These are phyloP conservation scores for Agrocybe praecox DNA, from an alignment of 768 basidiomycete genomes.

Conservation along the genomic window DNA sequence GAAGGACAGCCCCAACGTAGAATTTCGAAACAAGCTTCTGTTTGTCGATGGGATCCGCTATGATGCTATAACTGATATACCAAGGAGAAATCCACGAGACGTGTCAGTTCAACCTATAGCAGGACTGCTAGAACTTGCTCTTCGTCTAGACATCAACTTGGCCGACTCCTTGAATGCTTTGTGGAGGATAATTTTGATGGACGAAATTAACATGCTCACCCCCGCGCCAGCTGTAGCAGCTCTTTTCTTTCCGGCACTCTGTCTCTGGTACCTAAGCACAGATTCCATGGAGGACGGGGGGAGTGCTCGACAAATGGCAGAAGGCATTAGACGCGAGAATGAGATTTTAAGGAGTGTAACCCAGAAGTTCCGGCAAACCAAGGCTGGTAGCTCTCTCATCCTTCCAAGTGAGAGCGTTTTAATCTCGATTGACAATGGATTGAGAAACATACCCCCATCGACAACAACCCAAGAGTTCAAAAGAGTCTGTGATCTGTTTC, in stretches of 20 bases:
- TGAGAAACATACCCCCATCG: not conserved
- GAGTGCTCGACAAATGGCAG: not conserved
- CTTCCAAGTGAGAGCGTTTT: not conserved
- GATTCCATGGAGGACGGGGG: not conserved
- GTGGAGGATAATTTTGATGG: not conserved
- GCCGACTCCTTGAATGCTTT: not conserved
- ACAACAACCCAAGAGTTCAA: not conserved
- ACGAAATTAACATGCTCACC: not conserved
- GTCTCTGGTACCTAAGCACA: not conserved
- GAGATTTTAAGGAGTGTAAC: not conserved
- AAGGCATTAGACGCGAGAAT: not conserved
- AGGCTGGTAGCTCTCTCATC: not conserved
- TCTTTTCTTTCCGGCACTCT: not conserved
- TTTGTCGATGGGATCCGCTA: not conserved
- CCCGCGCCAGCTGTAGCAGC: not conserved
- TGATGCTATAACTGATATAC: not conserved
- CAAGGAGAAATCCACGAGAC: not conserved
- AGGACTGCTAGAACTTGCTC: not conserved
- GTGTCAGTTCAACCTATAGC: not conserved
- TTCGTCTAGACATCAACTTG: not conserved
- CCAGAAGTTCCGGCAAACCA: not conserved
- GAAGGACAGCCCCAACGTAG: not conserved
- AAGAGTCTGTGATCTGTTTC: not conserved
- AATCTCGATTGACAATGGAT: not conserved
- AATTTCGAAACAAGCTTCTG: not conserved